Conservation (phyloP, 2,329 filamentous ascomycete genomes). For the Colletotrichum sp. region DNA sequence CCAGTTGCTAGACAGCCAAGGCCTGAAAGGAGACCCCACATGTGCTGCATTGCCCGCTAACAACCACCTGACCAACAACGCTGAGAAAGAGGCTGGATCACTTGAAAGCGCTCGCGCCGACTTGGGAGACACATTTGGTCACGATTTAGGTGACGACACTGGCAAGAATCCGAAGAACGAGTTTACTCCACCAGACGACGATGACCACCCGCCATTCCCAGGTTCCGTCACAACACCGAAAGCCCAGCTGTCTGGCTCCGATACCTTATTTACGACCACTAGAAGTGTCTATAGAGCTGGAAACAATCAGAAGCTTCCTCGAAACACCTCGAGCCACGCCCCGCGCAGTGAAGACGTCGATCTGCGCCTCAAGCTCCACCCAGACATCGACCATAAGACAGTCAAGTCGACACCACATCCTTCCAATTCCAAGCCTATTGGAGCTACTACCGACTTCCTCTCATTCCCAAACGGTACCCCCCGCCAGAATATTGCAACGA, state of each 20-base stretch:
- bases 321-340: neutral
- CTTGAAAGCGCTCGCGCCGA: neutral
- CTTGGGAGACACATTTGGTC: neutral
- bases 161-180: neutral
- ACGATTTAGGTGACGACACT: neutral
- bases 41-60: neutral
- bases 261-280: neutral
- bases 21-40: neutral
- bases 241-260: neutral
- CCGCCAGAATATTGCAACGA: neutral
- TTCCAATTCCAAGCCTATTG: neutral
- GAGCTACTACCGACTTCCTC: neutral
- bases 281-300: neutral
- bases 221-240: neutral
- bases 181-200: neutral
- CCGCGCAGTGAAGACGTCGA: neutral
- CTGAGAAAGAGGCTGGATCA: neutral
- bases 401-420: neutral
- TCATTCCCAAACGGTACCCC: neutral
- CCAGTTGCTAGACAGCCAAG: neutral
- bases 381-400: neutral
- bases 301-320: neutral
- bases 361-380: neutral
- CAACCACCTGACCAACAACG: neutral
- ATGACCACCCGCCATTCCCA: neutral